Conservation (phyloP, 2,329 filamentous ascomycete species). For the Camptophora hylomeconis region DNA sequence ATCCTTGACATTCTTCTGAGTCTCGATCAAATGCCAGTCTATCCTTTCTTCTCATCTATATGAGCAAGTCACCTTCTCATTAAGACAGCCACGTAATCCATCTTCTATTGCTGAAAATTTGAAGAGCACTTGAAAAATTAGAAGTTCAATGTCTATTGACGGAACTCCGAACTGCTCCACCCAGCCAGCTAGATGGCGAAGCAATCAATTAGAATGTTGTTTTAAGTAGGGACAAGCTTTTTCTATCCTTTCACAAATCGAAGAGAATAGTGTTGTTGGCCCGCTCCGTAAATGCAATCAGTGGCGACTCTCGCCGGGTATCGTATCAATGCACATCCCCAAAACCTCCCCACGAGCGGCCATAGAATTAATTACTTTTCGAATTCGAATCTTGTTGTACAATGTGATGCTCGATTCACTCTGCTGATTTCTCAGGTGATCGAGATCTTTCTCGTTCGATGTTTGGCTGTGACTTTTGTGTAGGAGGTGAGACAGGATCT, state of each 20-base stretch:
- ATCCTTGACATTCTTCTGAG: conserved; percentile 1
- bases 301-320: conserved; percentile 9
- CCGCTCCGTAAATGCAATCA: conserved; percentile 13
- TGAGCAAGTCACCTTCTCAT: background rate
- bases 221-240: conserved; percentile 9
- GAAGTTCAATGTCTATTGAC: conserved; percentile 7
- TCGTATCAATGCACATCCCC: conserved; percentile 18
- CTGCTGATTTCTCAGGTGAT: conserved; percentile 25
- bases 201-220: conserved; percentile 8
- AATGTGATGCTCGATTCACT: too few relatives aligned
- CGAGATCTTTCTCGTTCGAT: conserved; percentile 30
- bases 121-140: conserved; percentile 8
- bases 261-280: conserved; percentile 9
- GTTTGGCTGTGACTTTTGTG: conserved; percentile 33
- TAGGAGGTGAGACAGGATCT: conserved; percentile 33
- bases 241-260: conserved; percentile 11
- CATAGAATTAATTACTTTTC: too few relatives aligned
- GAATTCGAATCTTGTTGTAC: too few relatives aligned
- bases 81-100: conserved; percentile 5
- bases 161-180: conserved; percentile 8
- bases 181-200: conserved; percentile 12
- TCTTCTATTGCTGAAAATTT: conserved; percentile 1
- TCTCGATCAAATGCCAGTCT: background rate
- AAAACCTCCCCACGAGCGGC: conserved; percentile 15
- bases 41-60: background rate